Evolutionary conservation across 495 filamentous ascomycete species (phyloP), one percentile per base, ranked within the genome.

Genomic region (Cryomyces antarcticus): DNA sequence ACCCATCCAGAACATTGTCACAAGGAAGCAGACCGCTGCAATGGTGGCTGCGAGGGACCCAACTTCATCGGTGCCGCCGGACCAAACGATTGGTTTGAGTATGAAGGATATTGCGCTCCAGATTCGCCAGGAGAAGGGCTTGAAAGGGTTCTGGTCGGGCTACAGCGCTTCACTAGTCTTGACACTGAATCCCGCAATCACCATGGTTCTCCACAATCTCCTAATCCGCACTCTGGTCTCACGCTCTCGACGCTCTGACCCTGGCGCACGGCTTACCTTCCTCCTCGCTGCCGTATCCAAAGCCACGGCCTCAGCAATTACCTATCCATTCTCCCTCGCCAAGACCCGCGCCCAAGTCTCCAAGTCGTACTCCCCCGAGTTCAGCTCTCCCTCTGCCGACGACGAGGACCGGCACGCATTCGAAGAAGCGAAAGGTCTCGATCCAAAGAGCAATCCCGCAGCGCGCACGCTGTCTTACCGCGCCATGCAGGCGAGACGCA

Each of bases 101-200:
- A 70, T 76, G 3, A 57, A 62, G 3, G 67, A 77, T 27, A 83
- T 83, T 37, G 67, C 77, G 12, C 56, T 60, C 3, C 63, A 71
- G 33, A 88, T 94, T 40, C 58, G 62, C 7, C 44, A 59, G 1
- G 82, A 89, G 53, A 79, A 81, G 51, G 88, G 86, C 0, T 41
- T 88, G 6, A 51, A 55, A 17, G 86, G 86, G 0, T 81, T 93
- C 49, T 94, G 88, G 87, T 81, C 84, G 0, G 88, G 88, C 3
- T 94, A 94, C 59, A 80, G 79, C 9, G 85, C 85, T 0, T 73
- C 70, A 28, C 57, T 89, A 41, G 67, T 93, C 40, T 58, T 95
- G 30, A 87, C 87, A 0, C 63, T 94, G 1, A 94, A 95, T 52
- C 87, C 87, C 6, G 76, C 76, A 40, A 64, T 93, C 44, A 94